Conservation (phyloP, 2,329 filamentous ascomycete species). For the Penicillium decumbens region DNA sequence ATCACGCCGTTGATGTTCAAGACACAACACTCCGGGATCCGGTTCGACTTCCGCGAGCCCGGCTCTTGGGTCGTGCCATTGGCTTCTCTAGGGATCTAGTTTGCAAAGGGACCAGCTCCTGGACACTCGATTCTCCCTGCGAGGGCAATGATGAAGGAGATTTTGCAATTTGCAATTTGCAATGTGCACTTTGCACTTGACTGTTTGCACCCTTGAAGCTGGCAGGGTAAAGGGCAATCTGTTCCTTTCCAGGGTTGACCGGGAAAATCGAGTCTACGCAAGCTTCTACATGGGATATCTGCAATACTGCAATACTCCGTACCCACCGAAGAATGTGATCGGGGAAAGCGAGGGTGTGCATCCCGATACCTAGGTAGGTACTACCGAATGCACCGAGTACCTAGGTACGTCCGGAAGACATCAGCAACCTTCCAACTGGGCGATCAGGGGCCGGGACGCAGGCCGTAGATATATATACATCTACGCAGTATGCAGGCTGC, state of each 20-base stretch:
- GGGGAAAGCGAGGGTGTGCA: conserved; percentile 15
- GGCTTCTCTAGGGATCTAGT: neutral
- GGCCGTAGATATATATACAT: conserved; percentile 18
- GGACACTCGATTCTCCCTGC: neutral
- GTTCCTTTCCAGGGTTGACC: neutral
- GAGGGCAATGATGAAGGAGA: neutral
- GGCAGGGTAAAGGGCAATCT: neutral
- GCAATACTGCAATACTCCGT: conserved; percentile 2
- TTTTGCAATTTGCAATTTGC: neutral
- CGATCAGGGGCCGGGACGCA: conserved; percentile 19
- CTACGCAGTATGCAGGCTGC: conserved; percentile 2
- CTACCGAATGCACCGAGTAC: neutral
- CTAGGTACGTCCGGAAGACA: neutral
- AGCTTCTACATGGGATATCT: conserved; percentile 2
- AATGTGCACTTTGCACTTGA: neutral
- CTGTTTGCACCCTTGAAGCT: neutral
- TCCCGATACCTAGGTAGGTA: neutral
- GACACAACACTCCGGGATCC: neutral
- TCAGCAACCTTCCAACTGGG: neutral
- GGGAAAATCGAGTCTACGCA: neutral
- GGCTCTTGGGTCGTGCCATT: neutral
- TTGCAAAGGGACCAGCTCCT: neutral
- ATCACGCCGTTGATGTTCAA: neutral
- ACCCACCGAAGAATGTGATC: conserved; percentile 19
- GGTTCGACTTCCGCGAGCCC: neutral